phyloP scores from a whole-genome alignment of 2,329 filamentous ascomycete species.

The Phyllosticta ampelicida region DNA sequence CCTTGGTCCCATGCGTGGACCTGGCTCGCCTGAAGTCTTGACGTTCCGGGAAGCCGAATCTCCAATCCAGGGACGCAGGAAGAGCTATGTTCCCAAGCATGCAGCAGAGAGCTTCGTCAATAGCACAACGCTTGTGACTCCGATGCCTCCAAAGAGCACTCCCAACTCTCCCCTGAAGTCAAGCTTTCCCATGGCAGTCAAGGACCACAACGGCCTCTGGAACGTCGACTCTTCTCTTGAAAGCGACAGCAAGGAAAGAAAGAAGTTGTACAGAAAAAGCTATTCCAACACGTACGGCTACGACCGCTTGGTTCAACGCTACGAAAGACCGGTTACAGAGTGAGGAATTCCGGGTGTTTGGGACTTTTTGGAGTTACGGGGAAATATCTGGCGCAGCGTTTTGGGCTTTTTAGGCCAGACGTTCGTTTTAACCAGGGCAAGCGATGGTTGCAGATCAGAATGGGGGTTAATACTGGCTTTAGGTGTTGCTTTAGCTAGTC shows the following conservation, averaged over 20 bases:
- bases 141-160: neutral
- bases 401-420: neutral
- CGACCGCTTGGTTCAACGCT: neutral
- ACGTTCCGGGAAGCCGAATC: neutral
- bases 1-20: neutral
- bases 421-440: neutral
- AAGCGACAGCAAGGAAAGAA: neutral
- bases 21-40: neutral
- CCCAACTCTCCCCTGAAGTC: neutral
- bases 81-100: conserved; percentile 4
- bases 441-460: neutral
- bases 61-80: neutral
- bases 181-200: neutral
- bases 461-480: neutral
- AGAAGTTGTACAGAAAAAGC: neutral
- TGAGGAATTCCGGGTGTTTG: neutral
- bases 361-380: neutral
- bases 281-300: neutral
- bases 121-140: neutral
- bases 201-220: neutral
- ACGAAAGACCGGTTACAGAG: too few species aligned
- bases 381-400: neutral
- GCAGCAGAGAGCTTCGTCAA: neutral
- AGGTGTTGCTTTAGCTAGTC: neutral
- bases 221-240: neutral